Base-by-base conservation (phyloP, 225 moss, liverwort and hornwort genomes). In the Anthoceros angustus region DNA sequence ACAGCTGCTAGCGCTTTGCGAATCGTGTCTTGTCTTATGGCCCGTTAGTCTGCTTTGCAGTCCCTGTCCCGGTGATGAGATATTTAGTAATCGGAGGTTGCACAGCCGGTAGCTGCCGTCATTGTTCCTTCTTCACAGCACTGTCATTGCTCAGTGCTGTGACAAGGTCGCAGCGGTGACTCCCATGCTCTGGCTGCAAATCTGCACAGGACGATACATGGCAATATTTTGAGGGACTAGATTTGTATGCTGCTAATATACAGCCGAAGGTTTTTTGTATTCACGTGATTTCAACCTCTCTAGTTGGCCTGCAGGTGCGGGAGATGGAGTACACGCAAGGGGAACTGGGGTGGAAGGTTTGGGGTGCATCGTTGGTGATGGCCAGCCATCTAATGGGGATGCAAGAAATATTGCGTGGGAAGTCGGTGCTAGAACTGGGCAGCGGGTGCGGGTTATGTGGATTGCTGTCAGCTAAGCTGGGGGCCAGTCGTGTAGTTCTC, bases 381-480 rank as follows among this genome's bases (percentile, higher is more conserved):
- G 68, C 73, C 14, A 41, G 49, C 40, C 63, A 63, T 25, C 23
- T 69, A 15, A 43, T 69, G 7, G 64, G 68, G 5, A 63, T 48
- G 25, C 73, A 68, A 25, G 64, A 64, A 42, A 40, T 68, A 12
- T 41, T 69, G n/a, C 55, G 55, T 40, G 41, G 67, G 68, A 73
- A 73, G 64, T 64, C 68, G 3, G 68, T 73, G 39, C 42, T 73
- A 49, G 73, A 73, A 38, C 45, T 73, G 42, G 73, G 73, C 39
- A 73, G 73, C 40, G 73, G 73, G 24, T 73, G 73, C 42, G 73
- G 73, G 21, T 42, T 73, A 5, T 73, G 73, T 46, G 73, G 73
- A 8, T 40, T 73, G 41, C 14, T 73, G 6, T 64, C 64, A 11
- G 68, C 68, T 39, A 73, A 64, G 63, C 69, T 69, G 7, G 73